phyloP scores from a whole-genome alignment of 441 rosid species.

The Populus tomentosa region DNA sequence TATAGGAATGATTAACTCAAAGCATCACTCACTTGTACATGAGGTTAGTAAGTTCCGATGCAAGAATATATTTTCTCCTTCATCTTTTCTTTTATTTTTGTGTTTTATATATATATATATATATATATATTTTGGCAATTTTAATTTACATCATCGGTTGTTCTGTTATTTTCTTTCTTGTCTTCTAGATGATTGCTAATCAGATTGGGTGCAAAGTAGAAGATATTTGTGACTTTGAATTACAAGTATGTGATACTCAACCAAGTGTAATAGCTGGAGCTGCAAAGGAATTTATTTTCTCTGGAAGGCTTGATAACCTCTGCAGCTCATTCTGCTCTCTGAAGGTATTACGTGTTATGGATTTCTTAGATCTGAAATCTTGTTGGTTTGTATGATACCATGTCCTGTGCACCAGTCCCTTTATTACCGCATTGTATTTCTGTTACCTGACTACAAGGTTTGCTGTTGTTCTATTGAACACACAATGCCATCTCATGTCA shows the following conservation, averaged over 20 bases:
- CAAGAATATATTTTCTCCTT: neutral
- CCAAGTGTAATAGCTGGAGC: constrained; percentile 84
- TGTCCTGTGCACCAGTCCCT: neutral
- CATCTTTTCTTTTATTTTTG: neutral
- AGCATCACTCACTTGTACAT: constrained; percentile 70
- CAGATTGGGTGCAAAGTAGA: constrained; percentile 62
- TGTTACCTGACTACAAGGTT: neutral
- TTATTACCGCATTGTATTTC: neutral
- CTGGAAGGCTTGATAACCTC: constrained; percentile 97
- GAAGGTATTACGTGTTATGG: constrained; percentile 39
- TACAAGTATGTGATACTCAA: constrained; percentile 98
- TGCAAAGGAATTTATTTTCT: constrained; percentile 80
- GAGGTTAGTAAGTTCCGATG: constrained; percentile 40
- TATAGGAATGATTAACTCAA: constrained; percentile 26
- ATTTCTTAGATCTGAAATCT: neutral
- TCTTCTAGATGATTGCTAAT: constrained; percentile 58
- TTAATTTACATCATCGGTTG: neutral
- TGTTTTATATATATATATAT: neutral
- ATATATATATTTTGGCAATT: neutral
- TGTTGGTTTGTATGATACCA: neutral
- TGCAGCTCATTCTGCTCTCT: constrained; percentile 97
- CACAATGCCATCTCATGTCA: neutral
- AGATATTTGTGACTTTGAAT: constrained; percentile 88
- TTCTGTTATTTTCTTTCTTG: constrained; percentile 13
- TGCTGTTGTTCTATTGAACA: neutral